Base-by-base conservation (phyloP, 257 asterid species). In the Oldenlandia corymbosa region DNA sequence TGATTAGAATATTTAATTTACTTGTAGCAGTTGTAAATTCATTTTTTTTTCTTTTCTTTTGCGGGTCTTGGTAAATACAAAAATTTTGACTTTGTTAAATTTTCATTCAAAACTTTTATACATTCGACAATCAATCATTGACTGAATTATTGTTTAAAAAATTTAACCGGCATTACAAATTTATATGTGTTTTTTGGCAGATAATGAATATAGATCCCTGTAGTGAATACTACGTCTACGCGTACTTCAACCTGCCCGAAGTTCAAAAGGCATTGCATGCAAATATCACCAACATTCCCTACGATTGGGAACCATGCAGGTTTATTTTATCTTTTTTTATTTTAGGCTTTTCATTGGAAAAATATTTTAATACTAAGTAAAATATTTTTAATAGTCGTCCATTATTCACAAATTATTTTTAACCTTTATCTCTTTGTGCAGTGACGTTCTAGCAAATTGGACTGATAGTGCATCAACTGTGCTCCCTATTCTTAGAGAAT, bases 251-350 rank as follows among this genome's bases (percentile, higher is more conserved):
- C 61, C 71, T 78, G 63, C 78, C 95, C 24, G 91, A 89, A 66
- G 95, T 89, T 34, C 96, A 89, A 26, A 58, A 79, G 64, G 87
- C 95, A 26, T 81, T 89, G 41, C 94, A 89, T 83, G 95, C 96
- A 45, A 89, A 89, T 78, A 82, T 83, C 52, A 89, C 96, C 58
- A 84, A 78, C 3, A 14, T 86, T 46, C 45, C 72, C 30, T 81
- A 86, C 57, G 78, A 68, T 46, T 89, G 94, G 95, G 68, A 76
- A 26, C 81, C 91, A 32, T 89, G 96, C 95, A 88, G 92, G 96
- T 87, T 56, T 47, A 1, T 7, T 3, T 47, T 47, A 3, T 12
- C 47, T 42, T 21, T 21, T 1, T 17, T 9, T 39, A 1, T 39
- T 10, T 3, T 13, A 9, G 10, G 43, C 7, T 39, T 39, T 42